Conservation (phyloP, 805 yeast species). For the Starmerella kuoi region DNA sequence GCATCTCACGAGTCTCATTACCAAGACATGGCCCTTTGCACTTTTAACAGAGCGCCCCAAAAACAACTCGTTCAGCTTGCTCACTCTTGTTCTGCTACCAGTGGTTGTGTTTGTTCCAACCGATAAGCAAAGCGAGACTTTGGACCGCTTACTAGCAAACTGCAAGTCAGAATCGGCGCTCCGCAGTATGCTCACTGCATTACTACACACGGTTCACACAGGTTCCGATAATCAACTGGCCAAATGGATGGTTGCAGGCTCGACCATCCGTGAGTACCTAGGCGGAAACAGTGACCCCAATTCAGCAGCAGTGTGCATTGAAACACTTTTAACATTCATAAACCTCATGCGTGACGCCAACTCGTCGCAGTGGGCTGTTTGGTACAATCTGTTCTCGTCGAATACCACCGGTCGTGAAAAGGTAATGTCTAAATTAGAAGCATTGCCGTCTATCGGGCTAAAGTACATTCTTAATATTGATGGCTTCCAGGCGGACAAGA, state of each 20-base stretch:
- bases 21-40: not conserved
- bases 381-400: not conserved
- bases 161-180: constrained; percentile 3
- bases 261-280: not conserved
- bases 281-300: not conserved
- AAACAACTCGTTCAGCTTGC: constrained; percentile 1
- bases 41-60: constrained; percentile 3
- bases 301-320: not conserved
- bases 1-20: not conserved
- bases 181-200: constrained; percentile 3
- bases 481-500: constrained; percentile 2
- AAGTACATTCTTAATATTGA: not conserved
- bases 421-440: not conserved
- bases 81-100: constrained; percentile 10
- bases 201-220: constrained; percentile 5
- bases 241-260: not conserved
- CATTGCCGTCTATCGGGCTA: not conserved
- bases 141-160: constrained; percentile 3
- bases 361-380: not conserved
- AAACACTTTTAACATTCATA: not conserved
- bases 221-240: constrained; percentile 4
- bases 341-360: not conserved
- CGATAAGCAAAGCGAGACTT: not conserved
- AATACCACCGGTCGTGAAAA: not conserved
- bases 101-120: constrained; percentile 1